Evolutionary conservation across 345 rosid species (phyloP).

Genomic region (Camelina neglecta): DNA sequence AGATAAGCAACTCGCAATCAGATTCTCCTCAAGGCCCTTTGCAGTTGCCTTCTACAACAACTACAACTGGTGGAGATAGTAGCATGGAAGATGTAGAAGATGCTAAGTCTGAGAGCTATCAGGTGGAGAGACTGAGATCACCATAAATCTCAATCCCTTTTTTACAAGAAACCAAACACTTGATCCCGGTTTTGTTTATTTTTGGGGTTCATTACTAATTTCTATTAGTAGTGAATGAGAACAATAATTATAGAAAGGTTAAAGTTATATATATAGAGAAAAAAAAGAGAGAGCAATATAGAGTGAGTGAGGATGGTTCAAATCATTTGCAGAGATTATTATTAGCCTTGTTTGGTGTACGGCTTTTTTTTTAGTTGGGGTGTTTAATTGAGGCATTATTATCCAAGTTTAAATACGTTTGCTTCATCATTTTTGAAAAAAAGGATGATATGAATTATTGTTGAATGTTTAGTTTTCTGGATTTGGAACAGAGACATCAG

Average conservation of each 20-base stretch:
- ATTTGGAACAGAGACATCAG: constrained; percentile 23
- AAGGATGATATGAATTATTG: not conserved
- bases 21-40: constrained; percentile 88
- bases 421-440: not conserved
- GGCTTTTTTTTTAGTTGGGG: constrained; percentile 22
- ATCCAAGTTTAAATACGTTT: not conserved
- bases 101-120: constrained; percentile 67
- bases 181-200: constrained; percentile 24
- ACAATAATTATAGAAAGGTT: constrained; percentile 39
- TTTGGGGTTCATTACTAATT: constrained; percentile 26
- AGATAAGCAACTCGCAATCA: constrained; percentile 60
- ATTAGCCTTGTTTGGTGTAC: constrained; percentile 9
- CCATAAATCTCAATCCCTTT: constrained; percentile 52
- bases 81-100: constrained; percentile 81
- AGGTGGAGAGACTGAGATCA: constrained; percentile 51
- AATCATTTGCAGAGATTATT: constrained; percentile 21
- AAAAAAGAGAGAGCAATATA: constrained; percentile 6
- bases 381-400: constrained; percentile 21
- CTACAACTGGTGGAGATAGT: constrained; percentile 64
- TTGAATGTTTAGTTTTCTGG: constrained; percentile 9
- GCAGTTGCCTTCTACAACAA: constrained; percentile 50
- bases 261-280: constrained; percentile 9
- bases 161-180: constrained; percentile 49
- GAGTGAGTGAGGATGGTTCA: constrained; percentile 29
- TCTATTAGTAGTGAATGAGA: constrained; percentile 30